phyloP scores from a whole-genome alignment of 345 rosid species.

The Turritis glabra region DNA sequence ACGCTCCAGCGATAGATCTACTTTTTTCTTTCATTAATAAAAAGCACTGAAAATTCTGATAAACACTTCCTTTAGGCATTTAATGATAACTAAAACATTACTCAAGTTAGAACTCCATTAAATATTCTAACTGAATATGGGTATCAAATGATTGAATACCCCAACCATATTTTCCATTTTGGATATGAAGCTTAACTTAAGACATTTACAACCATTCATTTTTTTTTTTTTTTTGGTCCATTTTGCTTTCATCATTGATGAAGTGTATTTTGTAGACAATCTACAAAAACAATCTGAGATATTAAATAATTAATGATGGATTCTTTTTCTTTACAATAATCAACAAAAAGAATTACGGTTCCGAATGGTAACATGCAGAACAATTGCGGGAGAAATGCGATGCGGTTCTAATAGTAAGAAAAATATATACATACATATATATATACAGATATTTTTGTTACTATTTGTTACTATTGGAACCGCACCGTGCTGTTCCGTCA shows the following conservation, averaged over 20 bases:
- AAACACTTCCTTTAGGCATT: neutral
- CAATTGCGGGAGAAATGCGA: too few species aligned
- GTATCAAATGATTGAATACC: neutral
- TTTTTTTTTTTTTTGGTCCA: neutral
- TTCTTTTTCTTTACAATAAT: neutral
- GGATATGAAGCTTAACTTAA: neutral
- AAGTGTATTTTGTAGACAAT: neutral
- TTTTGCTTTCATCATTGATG: neutral
- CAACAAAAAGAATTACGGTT: slow-evolving; percentile 13
- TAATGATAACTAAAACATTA: slow-evolving; percentile 10
- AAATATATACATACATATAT: too few species aligned
- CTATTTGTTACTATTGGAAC: too few species aligned
- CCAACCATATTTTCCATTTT: neutral
- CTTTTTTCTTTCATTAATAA: neutral
- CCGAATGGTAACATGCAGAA: too few species aligned
- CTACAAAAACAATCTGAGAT: too few species aligned
- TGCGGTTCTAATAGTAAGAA: too few species aligned
- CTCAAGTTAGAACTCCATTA: neutral
- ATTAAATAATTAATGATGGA: neutral
- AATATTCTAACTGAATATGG: neutral
- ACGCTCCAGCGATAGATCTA: slow-evolving; percentile 21
- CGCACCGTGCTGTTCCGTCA: too few species aligned
- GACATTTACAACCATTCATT: neutral
- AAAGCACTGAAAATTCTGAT: too few species aligned
- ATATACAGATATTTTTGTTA: too few species aligned